Evolutionary conservation across 2,329 filamentous ascomycete genomes (phyloP), one percentile per base, ranked within the genome.

Genomic region (Ophiocordyceps sinensis): DNA sequence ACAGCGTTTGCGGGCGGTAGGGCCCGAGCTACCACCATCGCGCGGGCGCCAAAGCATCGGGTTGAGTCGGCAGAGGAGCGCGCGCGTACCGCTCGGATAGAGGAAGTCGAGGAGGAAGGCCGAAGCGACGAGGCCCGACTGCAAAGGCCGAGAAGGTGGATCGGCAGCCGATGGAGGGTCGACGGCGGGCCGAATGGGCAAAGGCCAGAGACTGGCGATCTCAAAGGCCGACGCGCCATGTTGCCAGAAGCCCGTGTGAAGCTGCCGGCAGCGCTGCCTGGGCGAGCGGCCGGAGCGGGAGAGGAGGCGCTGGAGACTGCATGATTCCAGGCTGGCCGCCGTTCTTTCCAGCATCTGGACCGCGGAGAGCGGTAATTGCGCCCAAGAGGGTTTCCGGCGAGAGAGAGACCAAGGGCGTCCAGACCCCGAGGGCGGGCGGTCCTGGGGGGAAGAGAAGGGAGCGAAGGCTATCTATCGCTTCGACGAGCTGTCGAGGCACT

Each of bases 331-430:
- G 56, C 62, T 65, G 45, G 67, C 65, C 34, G 70, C 69, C 43
- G 71, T 72, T 65, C 71, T 68, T 64, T 76, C 72, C 51, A 76
- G 68, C 71, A 76, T 74, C 19, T 57, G 61, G 63, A 41, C 44
- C 44, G 43, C 32, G n/a, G 13, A 35, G 17, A 35, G 32, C 9
- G 14, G 32, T 35, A 4, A 11, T 5, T 14, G 23, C 9, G 23
- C 23, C 23, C 23, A 26, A 7, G 23, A 26, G 23, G 9, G 23
- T 26, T 26, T 26, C 23, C 5, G 23, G 23, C 23, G 23, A 26
- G 23, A 26, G 3, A 6, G 9, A 26, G 23, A 9, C 23, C 23
- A 9, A 26, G 23, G 5, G 23, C 23, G 23, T 26, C 23, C 19
- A 19, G 3, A 19, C 19, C 19, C 19, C 19, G 19, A 19, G 19